These are phyloP conservation scores for Podospora fimiseda DNA, from an alignment of 495 filamentous ascomycete genomes.

Conservation along the genomic window DNA sequence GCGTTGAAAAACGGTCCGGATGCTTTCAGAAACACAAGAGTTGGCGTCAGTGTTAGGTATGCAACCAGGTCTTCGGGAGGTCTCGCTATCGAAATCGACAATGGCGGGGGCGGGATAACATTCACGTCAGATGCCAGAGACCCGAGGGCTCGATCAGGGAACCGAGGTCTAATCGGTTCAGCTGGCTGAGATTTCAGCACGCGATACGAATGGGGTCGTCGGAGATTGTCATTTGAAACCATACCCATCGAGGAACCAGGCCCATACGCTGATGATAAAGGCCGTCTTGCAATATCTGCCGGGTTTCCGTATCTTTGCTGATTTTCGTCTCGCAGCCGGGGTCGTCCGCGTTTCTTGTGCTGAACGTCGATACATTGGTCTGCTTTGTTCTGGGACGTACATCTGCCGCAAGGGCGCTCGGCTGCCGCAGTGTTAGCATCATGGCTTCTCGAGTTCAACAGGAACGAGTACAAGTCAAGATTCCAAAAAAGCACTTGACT, in stretches of 20 bases:
- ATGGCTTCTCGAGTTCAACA: neutral
- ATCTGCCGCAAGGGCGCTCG: constrained; percentile 57
- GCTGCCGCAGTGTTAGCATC: constrained; percentile 38
- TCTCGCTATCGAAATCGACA: constrained; percentile 35
- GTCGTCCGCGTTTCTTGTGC: constrained; percentile 92
- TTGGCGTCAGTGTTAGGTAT: constrained; percentile 49
- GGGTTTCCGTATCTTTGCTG: constrained; percentile 46
- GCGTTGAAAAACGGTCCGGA: constrained; percentile 47
- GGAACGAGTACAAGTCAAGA: constrained; percentile 2
- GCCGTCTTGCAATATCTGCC: constrained; percentile 40
- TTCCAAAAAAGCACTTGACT: no score
- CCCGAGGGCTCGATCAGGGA: constrained; percentile 42
- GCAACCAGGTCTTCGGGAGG: constrained; percentile 42
- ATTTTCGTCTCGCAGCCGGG: constrained; percentile 80
- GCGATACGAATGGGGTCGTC: constrained; percentile 47
- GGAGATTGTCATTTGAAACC: constrained; percentile 43
- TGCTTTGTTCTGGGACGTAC: constrained; percentile 58
- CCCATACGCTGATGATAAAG: constrained; percentile 38
- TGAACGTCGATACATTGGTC: constrained; percentile 90
- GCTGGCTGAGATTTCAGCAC: constrained; percentile 54
- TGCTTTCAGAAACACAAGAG: constrained; percentile 49
- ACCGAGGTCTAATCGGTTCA: constrained; percentile 39
- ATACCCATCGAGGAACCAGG: constrained; percentile 29
- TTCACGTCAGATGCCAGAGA: constrained; percentile 38
- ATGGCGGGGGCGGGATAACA: constrained; percentile 36